These are phyloP conservation scores for Penicillium cataractarum DNA, from an alignment of 495 filamentous ascomycete species.

Conservation along the genomic window DNA sequence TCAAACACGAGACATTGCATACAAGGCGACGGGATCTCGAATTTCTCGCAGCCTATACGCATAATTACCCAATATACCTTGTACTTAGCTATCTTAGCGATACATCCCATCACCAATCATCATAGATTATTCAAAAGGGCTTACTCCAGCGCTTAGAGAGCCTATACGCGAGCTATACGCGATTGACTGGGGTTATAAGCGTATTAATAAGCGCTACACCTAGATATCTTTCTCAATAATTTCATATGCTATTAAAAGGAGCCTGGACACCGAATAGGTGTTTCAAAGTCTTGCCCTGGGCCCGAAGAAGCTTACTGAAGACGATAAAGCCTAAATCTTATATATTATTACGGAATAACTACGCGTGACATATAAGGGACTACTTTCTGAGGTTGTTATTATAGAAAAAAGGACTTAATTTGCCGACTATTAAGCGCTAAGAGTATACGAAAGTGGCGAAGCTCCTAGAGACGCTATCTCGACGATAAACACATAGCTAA, in stretches of 20 bases:
- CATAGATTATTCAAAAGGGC: background rate
- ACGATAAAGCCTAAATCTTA: conserved; percentile 11
- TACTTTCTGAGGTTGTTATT: conserved; percentile 13
- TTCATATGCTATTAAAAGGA: background rate
- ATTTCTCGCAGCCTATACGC: background rate
- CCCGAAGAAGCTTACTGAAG: conserved; percentile 17
- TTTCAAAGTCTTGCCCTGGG: conserved; percentile 11
- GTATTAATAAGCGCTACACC: conserved; percentile 3
- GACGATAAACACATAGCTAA: background rate
- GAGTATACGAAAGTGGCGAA: conserved; percentile 11
- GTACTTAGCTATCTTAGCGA: background rate
- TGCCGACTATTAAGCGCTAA: conserved; percentile 8
- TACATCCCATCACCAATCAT: background rate
- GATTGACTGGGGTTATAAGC: background rate
- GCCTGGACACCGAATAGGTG: background rate
- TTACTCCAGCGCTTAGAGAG: background rate
- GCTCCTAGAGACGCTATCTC: background rate
- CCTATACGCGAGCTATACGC: background rate
- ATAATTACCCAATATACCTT: background rate
- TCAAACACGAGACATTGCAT: background rate
- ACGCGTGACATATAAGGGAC: conserved; percentile 13
- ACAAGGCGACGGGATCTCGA: background rate
- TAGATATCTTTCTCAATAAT: background rate
- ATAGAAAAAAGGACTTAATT: conserved; percentile 16
- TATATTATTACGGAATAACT: conserved; percentile 13